A percentile compares a stretch with the other conserved stretches of the same genome.
These are phyloP conservation scores for Lycium ferocissimum DNA, from an alignment of 257 asterid species.

Conservation along the genomic window DNA sequence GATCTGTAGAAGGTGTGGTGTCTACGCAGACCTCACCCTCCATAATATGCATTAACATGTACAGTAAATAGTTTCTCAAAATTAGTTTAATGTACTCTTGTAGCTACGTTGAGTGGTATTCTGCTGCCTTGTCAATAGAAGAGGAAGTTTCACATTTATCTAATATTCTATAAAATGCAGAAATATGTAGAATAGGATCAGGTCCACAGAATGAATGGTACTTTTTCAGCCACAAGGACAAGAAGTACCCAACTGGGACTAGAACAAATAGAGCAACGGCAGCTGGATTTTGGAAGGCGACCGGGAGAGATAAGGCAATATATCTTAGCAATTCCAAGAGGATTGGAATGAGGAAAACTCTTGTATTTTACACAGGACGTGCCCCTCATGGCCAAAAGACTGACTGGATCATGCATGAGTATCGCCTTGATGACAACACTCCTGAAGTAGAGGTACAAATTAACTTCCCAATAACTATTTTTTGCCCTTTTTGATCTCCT, in stretches of 20 bases:
- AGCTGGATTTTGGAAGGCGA: slow-evolving; percentile 90
- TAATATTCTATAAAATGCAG: slow-evolving; percentile 38
- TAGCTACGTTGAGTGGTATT: background rate
- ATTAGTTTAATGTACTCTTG: background rate
- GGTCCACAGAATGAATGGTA: slow-evolving; percentile 87
- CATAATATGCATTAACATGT: background rate
- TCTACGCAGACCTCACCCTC: no score
- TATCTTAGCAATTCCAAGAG: slow-evolving; percentile 56
- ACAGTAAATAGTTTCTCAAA: background rate
- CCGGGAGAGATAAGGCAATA: slow-evolving; percentile 78
- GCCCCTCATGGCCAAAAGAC: slow-evolving; percentile 90
- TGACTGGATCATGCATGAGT: slow-evolving; percentile 95
- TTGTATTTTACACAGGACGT: slow-evolving; percentile 84
- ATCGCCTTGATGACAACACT: slow-evolving; percentile 68
- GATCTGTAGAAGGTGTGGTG: no score
- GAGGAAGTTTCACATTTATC: background rate
- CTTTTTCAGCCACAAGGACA: slow-evolving; percentile 87
- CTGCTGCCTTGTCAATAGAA: no score
- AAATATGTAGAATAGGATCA: slow-evolving; percentile 84
- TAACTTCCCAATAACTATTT: background rate
- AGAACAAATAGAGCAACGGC: slow-evolving; percentile 79
- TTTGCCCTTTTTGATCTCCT: background rate
- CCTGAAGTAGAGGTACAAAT: slow-evolving; percentile 51
- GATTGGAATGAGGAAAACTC: slow-evolving; percentile 88
- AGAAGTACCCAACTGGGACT: slow-evolving; percentile 85